phyloP scores from a whole-genome alignment of 2,329 filamentous ascomycete species.

The Fusarium torulosum region DNA sequence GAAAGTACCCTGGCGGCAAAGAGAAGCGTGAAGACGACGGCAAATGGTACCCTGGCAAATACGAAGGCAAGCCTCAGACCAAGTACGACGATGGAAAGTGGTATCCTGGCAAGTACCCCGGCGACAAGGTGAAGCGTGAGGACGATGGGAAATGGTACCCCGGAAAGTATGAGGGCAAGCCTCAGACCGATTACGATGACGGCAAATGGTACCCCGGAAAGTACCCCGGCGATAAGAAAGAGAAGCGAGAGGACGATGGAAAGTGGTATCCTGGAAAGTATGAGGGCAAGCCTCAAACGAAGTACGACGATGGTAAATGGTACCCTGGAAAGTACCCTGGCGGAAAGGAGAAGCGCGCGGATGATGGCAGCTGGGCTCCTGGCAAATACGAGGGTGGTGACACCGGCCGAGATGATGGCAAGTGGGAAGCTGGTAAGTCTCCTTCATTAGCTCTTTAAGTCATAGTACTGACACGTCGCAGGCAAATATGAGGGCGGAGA shows the following conservation, averaged over 20 bases:
- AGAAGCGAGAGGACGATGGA: not conserved
- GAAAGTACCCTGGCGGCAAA: constrained; percentile 25
- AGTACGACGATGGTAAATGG: constrained; percentile 10
- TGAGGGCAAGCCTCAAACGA: not conserved
- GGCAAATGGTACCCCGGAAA: constrained; percentile 24
- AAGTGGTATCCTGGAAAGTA: constrained; percentile 21
- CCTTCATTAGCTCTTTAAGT: constrained; percentile 2
- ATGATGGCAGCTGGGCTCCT: constrained; percentile 9
- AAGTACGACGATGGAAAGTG: constrained; percentile 9
- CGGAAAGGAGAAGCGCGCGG: not conserved
- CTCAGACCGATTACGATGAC: not conserved
- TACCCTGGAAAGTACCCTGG: constrained; percentile 29
- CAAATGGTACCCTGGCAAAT: constrained; percentile 16
- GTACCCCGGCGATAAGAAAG: constrained; percentile 14
- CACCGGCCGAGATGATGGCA: too few relatives aligned
- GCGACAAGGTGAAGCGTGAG: not conserved
- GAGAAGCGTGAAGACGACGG: constrained; percentile 2
- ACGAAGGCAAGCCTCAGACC: not conserved
- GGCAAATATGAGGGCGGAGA: constrained; percentile 29
- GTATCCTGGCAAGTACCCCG: constrained; percentile 29
- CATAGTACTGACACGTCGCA: not conserved
- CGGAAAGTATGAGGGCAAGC: constrained; percentile 13
- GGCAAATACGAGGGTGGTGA: constrained; percentile 14
- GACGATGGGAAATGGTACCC: constrained; percentile 9
- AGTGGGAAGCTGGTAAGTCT: constrained; percentile 24